phyloP scores from a whole-genome alignment of 1,139 yeast genomes.

The Taphrina betulina region DNA sequence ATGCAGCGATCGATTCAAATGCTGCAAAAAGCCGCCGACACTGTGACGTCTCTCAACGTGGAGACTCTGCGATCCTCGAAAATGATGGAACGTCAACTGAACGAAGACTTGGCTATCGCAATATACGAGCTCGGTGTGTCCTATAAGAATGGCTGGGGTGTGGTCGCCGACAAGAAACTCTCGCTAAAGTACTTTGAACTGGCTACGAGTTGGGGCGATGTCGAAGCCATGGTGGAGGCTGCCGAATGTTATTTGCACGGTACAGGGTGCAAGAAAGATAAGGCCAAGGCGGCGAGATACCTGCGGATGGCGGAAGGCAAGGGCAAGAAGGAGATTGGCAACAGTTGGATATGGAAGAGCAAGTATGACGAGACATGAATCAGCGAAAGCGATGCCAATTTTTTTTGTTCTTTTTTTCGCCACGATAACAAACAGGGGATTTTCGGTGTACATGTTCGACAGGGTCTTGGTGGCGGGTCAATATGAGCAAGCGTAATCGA shows the following conservation, averaged over 20 bases:
- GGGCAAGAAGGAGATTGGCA: conserved; percentile 66
- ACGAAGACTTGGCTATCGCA: conserved; percentile 47
- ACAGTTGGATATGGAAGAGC: conserved; percentile 75
- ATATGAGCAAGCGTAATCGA: too few relatives aligned
- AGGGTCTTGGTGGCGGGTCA: too few relatives aligned
- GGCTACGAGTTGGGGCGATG: conserved; percentile 68
- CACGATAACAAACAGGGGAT: too few relatives aligned
- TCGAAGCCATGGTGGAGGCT: conserved; percentile 67
- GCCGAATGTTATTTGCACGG: conserved; percentile 70
- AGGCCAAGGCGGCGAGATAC: conserved; percentile 67
- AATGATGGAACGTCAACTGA: not conserved
- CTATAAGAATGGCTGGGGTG: conserved; percentile 62
- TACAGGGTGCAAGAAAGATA: conserved; percentile 57
- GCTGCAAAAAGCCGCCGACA: conserved; percentile 52
- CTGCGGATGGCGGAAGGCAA: conserved; percentile 63
- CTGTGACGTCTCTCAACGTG: not conserved
- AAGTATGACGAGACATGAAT: too few relatives aligned
- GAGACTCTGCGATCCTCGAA: conserved; percentile 10
- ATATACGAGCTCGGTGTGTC: conserved; percentile 63
- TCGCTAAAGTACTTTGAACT: conserved; percentile 64
- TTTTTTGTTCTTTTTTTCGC: too few relatives aligned
- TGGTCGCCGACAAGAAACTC: conserved; percentile 54
- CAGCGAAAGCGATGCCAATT: too few relatives aligned
- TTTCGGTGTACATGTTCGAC: too few relatives aligned
- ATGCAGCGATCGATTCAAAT: conserved; percentile 59